Evolutionary conservation across 352 stramenopile genomes (phyloP).

Genomic region (Globisporangium orthogonon): DNA sequence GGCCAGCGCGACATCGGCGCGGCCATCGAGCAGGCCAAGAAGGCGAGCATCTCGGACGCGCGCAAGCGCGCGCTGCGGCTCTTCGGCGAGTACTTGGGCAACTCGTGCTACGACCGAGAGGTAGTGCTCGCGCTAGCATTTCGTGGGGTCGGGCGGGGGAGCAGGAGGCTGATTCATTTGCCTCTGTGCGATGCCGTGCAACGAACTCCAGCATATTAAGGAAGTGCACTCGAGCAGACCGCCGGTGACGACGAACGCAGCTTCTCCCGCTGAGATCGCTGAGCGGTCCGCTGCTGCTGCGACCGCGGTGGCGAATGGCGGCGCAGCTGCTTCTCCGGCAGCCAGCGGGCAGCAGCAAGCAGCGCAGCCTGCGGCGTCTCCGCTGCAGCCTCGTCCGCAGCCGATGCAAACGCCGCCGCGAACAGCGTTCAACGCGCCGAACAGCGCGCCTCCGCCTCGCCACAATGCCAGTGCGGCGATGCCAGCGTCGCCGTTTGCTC

Average conservation of each 20-base stretch:
- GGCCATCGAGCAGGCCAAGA: conserved; percentile 80
- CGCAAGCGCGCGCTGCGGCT: conserved; percentile 71
- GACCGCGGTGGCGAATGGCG: background rate
- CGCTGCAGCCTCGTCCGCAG: background rate
- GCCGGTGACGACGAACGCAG: conserved; percentile 3
- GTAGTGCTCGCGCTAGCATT: conserved; percentile 3
- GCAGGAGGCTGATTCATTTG: too few relatives aligned
- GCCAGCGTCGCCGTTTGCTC: conserved; percentile 4
- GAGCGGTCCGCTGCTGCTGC: background rate
- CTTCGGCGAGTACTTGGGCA: conserved; percentile 83
- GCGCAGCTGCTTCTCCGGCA: too few relatives aligned
- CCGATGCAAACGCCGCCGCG: conserved; percentile 5
- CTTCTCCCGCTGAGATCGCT: conserved; percentile 8
- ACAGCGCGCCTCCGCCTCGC: background rate
- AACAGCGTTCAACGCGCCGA: conserved; percentile 1
- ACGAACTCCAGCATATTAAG: conserved; percentile 40
- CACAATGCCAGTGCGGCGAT: conserved; percentile 1
- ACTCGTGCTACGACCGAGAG: conserved; percentile 86
- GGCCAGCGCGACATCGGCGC: conserved; percentile 68
- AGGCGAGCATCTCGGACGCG: conserved; percentile 82
- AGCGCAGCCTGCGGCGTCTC: background rate
- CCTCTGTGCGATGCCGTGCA: too few relatives aligned
- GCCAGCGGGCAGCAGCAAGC: too few relatives aligned
- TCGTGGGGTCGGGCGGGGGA: too few relatives aligned
- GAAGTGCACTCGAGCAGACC: conserved; percentile 63